Conservation (phyloP, 345 rosid genomes). For the Heritiera littoralis region DNA sequence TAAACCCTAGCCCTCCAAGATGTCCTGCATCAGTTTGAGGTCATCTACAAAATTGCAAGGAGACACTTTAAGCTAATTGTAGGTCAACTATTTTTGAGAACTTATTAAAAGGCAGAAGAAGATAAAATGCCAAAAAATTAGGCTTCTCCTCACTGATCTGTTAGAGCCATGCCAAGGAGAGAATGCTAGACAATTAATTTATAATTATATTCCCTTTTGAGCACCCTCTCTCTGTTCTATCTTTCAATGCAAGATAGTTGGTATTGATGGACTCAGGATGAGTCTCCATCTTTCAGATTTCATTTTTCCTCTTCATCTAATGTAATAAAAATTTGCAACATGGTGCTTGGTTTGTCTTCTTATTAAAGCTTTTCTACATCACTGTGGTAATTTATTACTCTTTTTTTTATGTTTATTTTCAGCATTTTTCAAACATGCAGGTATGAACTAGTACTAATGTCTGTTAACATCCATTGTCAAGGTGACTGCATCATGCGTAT, state of each 20-base stretch:
- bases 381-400: neutral
- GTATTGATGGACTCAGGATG: neutral
- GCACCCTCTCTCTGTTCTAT: neutral
- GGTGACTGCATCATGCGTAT: neutral
- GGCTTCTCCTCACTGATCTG: neutral
- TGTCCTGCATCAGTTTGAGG: neutral
- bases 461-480: neutral
- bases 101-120: neutral
- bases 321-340: neutral
- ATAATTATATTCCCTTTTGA: neutral
- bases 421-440: neutral
- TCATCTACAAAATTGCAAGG: neutral
- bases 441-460: neutral
- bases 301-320: neutral
- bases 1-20: neutral
- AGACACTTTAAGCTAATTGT: neutral
- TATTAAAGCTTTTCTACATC: neutral
- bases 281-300: neutral
- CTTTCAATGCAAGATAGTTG: neutral
- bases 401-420: neutral
- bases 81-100: neutral
- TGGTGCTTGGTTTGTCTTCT: neutral
- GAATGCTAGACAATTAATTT: neutral
- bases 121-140: neutral
- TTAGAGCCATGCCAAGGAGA: neutral